A percentile compares a stretch with the other conserved stretches of the same genome.
These are phyloP conservation scores for Shiraia sp. DNA, from an alignment of 2,329 filamentous ascomycete species.

Conservation along the genomic window DNA sequence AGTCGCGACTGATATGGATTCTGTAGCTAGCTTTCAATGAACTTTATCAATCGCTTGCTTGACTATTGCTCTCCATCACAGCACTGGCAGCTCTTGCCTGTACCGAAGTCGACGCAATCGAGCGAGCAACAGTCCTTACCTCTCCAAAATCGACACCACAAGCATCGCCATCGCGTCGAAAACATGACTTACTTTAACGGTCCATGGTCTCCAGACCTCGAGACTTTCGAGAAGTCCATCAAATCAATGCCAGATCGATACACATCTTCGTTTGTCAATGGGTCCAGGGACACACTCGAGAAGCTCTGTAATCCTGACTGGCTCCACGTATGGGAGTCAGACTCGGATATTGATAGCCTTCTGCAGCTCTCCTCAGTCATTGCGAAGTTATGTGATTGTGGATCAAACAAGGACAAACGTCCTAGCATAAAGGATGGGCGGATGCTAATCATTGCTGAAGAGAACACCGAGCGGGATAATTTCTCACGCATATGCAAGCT, in stretches of 20 bases:
- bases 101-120: neutral
- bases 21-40: slow-evolving; percentile 5
- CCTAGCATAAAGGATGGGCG: slow-evolving; percentile 17
- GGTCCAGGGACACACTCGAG: slow-evolving; percentile 23
- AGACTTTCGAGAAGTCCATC: slow-evolving; percentile 27
- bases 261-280: slow-evolving; percentile 23
- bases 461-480: slow-evolving; percentile 16
- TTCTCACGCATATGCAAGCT: slow-evolving; percentile 33
- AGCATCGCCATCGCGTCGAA: slow-evolving; percentile 8
- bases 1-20: neutral
- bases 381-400: slow-evolving; percentile 31
- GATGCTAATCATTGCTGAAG: slow-evolving; percentile 37
- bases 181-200: slow-evolving; percentile 27
- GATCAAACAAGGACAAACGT: slow-evolving; percentile 15
- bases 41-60: slow-evolving; percentile 15
- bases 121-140: neutral
- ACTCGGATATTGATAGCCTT: slow-evolving; percentile 37
- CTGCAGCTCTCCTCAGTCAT: slow-evolving; percentile 37
- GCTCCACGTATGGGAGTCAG: slow-evolving; percentile 40
- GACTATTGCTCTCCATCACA: slow-evolving; percentile 2
- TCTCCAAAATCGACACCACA: slow-evolving; percentile 1
- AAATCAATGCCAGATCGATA: slow-evolving; percentile 28
- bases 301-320: slow-evolving; percentile 25
- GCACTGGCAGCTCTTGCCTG: neutral
- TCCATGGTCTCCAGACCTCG: slow-evolving; percentile 30